phyloP scores from a whole-genome alignment of 169 alveolate species.

The Plasmodium knowlesi region DNA sequence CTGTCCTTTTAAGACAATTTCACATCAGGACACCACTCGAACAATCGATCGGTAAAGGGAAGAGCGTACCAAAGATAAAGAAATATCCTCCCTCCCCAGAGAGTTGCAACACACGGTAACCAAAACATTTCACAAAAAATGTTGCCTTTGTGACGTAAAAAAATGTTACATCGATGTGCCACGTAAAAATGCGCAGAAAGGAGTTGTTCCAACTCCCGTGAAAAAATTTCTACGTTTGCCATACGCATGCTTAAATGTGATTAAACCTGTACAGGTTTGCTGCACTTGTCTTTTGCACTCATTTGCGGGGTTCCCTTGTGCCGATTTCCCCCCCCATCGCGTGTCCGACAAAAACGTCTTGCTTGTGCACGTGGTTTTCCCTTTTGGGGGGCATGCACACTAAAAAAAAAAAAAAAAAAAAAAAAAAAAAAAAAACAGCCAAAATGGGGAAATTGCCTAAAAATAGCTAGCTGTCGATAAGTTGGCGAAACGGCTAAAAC shows the following conservation, averaged over 20 bases:
- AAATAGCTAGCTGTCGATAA: not conserved
- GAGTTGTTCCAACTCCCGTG: not conserved
- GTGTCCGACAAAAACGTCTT: not conserved
- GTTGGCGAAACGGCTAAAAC: not conserved
- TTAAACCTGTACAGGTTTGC: not conserved
- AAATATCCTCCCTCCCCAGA: not conserved
- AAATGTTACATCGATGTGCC: not conserved
- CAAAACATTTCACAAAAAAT: not conserved
- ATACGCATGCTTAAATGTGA: not conserved
- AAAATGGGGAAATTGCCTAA: not conserved
- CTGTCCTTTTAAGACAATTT: not conserved
- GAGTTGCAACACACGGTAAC: not conserved
- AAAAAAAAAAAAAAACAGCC: slow-evolving; percentile 7
- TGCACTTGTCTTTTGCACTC: not conserved
- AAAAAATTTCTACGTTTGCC: not conserved
- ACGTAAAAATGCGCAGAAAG: not conserved
- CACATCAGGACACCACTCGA: not conserved
- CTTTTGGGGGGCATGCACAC: slow-evolving; percentile 40
- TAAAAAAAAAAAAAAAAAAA: slow-evolving; percentile 11
- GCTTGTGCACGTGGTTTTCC: slow-evolving; percentile 22
- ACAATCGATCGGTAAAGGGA: not conserved
- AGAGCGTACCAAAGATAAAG: not conserved
- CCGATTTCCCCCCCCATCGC: no score
- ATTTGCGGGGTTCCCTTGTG: not conserved
- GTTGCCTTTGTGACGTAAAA: not conserved